Evolutionary conservation across 2,329 filamentous ascomycete genomes (phyloP), one percentile per base, ranked within the genome.

Genomic region (Neoscytalidium dimidiatum): DNA sequence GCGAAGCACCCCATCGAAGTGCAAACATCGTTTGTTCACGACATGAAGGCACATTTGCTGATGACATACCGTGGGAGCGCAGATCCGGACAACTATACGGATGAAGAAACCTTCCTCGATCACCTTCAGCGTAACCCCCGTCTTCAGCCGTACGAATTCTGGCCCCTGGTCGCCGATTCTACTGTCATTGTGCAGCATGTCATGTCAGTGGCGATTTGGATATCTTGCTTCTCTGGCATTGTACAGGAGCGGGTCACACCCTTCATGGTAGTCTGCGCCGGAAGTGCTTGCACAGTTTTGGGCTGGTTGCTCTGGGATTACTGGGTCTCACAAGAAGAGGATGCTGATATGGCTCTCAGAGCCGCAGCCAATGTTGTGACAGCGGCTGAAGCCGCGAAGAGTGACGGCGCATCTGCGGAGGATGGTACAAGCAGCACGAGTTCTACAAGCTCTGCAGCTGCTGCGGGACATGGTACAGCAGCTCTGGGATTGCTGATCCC

Each of bases 71-170:
- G 11, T 41, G 14, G 2, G n/a, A 23, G 9, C 41, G n/a, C 70
- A 94, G 92, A 96, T 75, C 94, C 95, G n/a, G 95, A 99, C 78
- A 99, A 99, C 78, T 98, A 98, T 76, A 98, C 95, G 44, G 95
- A 99, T 75, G 93, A 95, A 75, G 92, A 92, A 66, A 98, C 95
- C 1, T 99, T 99, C 72, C 89, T 99, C 69, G 94, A 97, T 74
- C 93, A 96, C 72, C 87, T 99, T 19, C 94, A 99, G 78, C 88
- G 94, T 53, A 99, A 99, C 76, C 94, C 94, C 4, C 89, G 94
- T 44, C 86, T 98, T 61, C 90, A 95, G 69, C 94, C 94, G 0
- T 99, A 99, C 78, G 94, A 98, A 74, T 99, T 99, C 79, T 99
- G 95, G 94, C 92, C 94, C 8, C 84, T 99, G 35, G 93, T 98